Evolutionary conservation across 352 stramenopile genomes (phyloP).

Genomic region (Globisporangium iwayamae): DNA sequence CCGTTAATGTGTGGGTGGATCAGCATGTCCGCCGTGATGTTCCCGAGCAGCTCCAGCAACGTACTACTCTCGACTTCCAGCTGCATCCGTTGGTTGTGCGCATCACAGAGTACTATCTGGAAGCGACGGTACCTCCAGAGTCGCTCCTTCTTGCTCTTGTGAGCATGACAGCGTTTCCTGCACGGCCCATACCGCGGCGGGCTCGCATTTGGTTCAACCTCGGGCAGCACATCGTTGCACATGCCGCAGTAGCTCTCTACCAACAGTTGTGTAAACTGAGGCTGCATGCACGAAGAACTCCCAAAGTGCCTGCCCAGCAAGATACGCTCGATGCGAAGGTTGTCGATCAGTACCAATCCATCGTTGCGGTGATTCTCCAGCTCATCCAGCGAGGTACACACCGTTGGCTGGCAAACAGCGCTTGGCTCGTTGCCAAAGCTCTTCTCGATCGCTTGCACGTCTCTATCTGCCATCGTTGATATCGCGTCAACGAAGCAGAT

Average conservation of each 20-base stretch:
- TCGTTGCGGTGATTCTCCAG: slow-evolving; percentile 22
- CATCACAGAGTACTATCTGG: slow-evolving; percentile 39
- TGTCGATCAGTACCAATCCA: slow-evolving; percentile 29
- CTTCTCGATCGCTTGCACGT: slow-evolving; percentile 26
- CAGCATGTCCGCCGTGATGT: slow-evolving; percentile 43
- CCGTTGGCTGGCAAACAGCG: not conserved
- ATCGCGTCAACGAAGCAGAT: slow-evolving; percentile 30
- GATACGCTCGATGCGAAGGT: slow-evolving; percentile 43
- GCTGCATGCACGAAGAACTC: slow-evolving; percentile 20
- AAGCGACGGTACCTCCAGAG: slow-evolving; percentile 51
- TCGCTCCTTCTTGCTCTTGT: slow-evolving; percentile 15
- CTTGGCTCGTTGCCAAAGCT: slow-evolving; percentile 8
- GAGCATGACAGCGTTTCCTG: slow-evolving; percentile 29
- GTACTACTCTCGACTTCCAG: slow-evolving; percentile 29
- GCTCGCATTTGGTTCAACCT: slow-evolving; percentile 18
- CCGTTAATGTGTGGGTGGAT: slow-evolving; percentile 15
- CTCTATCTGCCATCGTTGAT: slow-evolving; percentile 9
- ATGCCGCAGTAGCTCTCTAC: slow-evolving; percentile 44
- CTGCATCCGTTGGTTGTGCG: slow-evolving; percentile 26
- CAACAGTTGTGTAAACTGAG: slow-evolving; percentile 29
- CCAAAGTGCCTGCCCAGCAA: slow-evolving; percentile 30
- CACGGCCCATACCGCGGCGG: slow-evolving; percentile 32
- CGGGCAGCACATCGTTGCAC: slow-evolving; percentile 36
- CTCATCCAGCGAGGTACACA: slow-evolving; percentile 32
- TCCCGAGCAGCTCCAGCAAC: slow-evolving; percentile 36